Conservation (phyloP, 352 stramenopile species). For the Phytophthora pini region DNA sequence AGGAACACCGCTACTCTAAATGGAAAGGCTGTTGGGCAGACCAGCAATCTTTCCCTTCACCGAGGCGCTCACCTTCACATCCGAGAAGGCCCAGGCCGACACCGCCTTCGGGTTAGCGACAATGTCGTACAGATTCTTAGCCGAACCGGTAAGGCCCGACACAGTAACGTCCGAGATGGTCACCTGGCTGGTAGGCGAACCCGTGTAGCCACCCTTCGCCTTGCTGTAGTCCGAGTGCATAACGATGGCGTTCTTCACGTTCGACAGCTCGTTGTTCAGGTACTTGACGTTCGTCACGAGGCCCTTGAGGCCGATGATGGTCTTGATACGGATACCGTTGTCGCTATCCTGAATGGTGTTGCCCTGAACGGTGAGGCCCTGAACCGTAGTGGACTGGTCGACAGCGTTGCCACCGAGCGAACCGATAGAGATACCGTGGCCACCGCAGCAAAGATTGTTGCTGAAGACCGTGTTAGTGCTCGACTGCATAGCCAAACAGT, state of each 20-base stretch:
- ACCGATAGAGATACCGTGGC: conserved; percentile 42
- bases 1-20: conserved; percentile 1
- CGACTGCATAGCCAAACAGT: conserved; percentile 20
- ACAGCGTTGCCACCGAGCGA: conserved; percentile 36
- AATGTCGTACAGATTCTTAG: conserved; percentile 46
- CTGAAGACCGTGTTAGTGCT: conserved; percentile 28
- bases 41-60: conserved; percentile 19
- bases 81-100: conserved; percentile 4
- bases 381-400: conserved; percentile 31
- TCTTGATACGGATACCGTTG: conserved; percentile 39
- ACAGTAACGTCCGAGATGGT: conserved; percentile 36
- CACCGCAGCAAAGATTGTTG: conserved; percentile 27
- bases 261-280: conserved; percentile 23
- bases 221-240: conserved; percentile 45
- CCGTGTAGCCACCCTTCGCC: conserved; percentile 36
- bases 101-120: conserved; percentile 31
- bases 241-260: conserved; percentile 24
- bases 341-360: conserved; percentile 30
- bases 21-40: conserved; percentile 15
- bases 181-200: conserved; percentile 28
- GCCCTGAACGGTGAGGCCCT: conserved; percentile 27
- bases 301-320: conserved; percentile 24
- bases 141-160: conserved; percentile 27
- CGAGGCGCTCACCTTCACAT: conserved; percentile 6
- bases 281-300: conserved; percentile 19